Evolutionary conservation across 805 yeast species (phyloP).

Genomic region (Lipomyces spencermartinsiae): DNA sequence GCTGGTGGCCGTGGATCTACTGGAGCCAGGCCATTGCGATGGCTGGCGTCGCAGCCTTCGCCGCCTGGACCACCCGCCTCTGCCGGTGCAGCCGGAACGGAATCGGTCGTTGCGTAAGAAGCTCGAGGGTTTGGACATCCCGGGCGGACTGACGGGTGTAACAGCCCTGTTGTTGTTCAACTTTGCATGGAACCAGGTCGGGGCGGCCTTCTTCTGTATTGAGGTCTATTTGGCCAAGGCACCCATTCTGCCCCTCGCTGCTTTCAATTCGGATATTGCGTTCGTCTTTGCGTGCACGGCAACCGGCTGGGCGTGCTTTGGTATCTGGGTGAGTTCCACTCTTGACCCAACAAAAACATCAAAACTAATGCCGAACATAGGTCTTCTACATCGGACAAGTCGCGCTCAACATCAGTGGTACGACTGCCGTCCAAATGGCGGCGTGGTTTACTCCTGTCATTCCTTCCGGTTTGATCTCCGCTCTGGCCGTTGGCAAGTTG

Average conservation of each 20-base stretch:
- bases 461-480: conserved; percentile 62
- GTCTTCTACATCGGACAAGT: conserved; percentile 66
- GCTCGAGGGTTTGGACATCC: conserved; percentile 52
- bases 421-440: conserved; percentile 55
- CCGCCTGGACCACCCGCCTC: conserved; percentile 24
- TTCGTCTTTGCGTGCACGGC: conserved; percentile 59
- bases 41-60: conserved; percentile 39
- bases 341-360: too few relatives aligned
- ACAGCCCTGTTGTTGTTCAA: conserved; percentile 66
- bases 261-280: conserved; percentile 54
- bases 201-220: conserved; percentile 55
- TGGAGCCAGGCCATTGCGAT: conserved; percentile 38
- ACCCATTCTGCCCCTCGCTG: conserved; percentile 63
- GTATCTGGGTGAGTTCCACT: conserved; percentile 55
- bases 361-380: too few relatives aligned
- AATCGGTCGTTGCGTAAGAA: too few relatives aligned
- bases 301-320: conserved; percentile 80
- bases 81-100: conserved; percentile 39
- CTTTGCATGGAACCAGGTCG: conserved; percentile 73
- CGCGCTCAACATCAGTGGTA: conserved; percentile 56
- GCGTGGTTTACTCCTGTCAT: conserved; percentile 55
- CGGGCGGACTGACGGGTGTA: conserved; percentile 65
- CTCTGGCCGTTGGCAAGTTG: conserved; percentile 55
- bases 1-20: conserved; percentile 52
- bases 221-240: conserved; percentile 55